phyloP scores from a whole-genome alignment of 305 asterid genomes.

The Solanum hybrid region DNA sequence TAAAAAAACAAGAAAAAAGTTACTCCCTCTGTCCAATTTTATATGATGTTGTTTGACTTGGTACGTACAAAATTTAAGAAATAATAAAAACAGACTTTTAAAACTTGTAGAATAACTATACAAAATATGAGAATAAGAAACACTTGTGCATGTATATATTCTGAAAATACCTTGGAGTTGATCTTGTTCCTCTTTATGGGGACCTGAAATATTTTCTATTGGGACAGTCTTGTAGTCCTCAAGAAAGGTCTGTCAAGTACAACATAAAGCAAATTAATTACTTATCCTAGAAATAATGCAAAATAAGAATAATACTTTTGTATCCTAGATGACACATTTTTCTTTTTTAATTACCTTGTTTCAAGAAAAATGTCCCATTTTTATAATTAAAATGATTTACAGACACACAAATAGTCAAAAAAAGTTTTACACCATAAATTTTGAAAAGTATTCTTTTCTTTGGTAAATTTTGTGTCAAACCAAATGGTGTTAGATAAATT shows the following conservation, averaged over 20 bases:
- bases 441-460: neutral
- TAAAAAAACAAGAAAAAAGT: neutral
- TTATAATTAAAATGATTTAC: neutral
- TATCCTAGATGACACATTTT: neutral
- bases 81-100: neutral
- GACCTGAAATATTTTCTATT: conserved; percentile 39
- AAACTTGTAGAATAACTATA: neutral
- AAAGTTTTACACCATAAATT: neutral
- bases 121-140: neutral
- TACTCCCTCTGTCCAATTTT: neutral
- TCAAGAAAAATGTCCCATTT: neutral
- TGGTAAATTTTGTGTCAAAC: neutral
- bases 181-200: conserved; percentile 38
- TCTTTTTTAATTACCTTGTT: neutral
- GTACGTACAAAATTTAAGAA: neutral
- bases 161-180: conserved; percentile 44
- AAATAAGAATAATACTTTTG: neutral
- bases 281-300: neutral
- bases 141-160: neutral
- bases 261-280: neutral
- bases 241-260: conserved; percentile 37
- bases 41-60: neutral
- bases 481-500: neutral
- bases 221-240: conserved; percentile 66
- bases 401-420: neutral